These are phyloP conservation scores for Neofusicoccum parvum DNA, from an alignment of 2,329 filamentous ascomycete species.

Conservation along the genomic window DNA sequence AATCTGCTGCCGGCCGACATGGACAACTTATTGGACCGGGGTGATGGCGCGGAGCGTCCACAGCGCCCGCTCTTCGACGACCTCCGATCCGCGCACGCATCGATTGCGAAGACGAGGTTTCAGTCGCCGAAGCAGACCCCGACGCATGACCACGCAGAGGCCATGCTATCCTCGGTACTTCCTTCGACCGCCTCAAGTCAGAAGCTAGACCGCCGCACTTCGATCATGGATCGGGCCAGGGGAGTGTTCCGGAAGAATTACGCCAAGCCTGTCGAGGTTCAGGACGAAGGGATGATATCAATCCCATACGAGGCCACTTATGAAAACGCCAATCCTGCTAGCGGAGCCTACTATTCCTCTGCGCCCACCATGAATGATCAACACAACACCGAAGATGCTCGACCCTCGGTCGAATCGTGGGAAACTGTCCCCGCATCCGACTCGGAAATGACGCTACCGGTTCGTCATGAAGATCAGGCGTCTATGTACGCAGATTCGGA, in stretches of 20 bases:
- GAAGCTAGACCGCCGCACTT: neutral
- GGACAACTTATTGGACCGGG: slow-evolving; percentile 22
- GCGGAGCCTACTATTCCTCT: neutral
- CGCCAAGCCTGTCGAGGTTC: neutral
- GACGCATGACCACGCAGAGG: neutral
- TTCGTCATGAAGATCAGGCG: neutral
- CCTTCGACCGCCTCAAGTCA: neutral
- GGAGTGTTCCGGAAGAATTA: neutral
- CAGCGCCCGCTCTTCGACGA: slow-evolving; percentile 18
- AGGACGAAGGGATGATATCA: neutral
- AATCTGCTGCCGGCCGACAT: slow-evolving; percentile 27
- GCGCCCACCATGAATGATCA: neutral
- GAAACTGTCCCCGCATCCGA: neutral
- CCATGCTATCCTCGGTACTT: neutral
- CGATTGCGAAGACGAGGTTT: slow-evolving; percentile 9
- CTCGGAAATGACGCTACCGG: neutral
- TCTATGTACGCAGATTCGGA: slow-evolving; percentile 1
- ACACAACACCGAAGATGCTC: neutral
- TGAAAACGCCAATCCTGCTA: neutral
- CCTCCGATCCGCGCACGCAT: slow-evolving; percentile 7
- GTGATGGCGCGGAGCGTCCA: neutral
- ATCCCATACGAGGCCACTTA: neutral
- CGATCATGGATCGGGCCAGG: slow-evolving; percentile 10
- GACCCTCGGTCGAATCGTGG: slow-evolving; percentile 8
- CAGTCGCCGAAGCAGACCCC: neutral